Conservation (phyloP, 257 asterid species). For the Voacanga thouarsii region DNA sequence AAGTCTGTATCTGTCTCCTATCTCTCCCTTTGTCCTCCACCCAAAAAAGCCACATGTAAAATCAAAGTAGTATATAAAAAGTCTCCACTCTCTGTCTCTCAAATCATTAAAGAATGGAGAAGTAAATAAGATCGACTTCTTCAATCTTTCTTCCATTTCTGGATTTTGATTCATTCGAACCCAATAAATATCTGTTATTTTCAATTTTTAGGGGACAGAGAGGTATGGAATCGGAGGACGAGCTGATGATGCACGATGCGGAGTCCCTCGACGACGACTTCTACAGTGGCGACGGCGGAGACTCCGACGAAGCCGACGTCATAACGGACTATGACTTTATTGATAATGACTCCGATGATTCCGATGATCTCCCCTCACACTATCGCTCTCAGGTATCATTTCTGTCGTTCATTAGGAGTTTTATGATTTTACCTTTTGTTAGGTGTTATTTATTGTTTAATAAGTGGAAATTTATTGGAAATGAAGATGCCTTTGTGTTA, state of each 20-base stretch:
- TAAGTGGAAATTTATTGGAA: not conserved
- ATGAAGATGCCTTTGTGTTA: not conserved
- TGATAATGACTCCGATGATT: constrained; percentile 77
- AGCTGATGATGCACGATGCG: constrained; percentile 53
- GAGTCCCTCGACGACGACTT: constrained; percentile 45
- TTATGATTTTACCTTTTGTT: not conserved
- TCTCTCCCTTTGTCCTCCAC: constrained; percentile 9
- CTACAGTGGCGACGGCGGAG: constrained; percentile 56
- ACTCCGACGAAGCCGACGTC: constrained; percentile 57
- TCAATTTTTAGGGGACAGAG: not conserved
- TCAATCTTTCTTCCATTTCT: constrained; percentile 11
- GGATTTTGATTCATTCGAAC: not conserved
- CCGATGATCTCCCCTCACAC: constrained; percentile 51
- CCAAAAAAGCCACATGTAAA: constrained; percentile 11
- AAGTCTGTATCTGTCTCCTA: not conserved
- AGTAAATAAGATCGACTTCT: not conserved
- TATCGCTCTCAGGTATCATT: constrained; percentile 68
- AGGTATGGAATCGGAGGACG: constrained; percentile 70
- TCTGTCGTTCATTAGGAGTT: not conserved
- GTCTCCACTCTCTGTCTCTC: not conserved
- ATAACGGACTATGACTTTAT: constrained; percentile 64
- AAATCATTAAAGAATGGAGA: constrained; percentile 4
- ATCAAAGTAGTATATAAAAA: not conserved
- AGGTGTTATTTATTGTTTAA: not conserved
- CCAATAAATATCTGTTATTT: not conserved